Evolutionary conservation across 2,329 filamentous ascomycete species (phyloP), one percentile per base, ranked within the genome.

Genomic region (Monilinia fructicola): DNA sequence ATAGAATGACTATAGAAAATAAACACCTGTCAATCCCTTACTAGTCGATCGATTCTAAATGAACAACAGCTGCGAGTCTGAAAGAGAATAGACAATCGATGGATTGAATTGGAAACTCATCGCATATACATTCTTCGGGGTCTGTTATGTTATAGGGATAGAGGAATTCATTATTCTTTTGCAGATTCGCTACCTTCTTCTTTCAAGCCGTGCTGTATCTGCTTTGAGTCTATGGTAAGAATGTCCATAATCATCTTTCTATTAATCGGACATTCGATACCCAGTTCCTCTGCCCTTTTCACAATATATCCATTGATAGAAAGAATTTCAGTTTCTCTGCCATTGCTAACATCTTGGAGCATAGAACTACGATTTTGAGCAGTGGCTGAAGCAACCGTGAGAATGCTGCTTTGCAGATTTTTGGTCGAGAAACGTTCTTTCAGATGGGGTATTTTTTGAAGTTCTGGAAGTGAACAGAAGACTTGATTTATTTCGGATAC

Each of bases 401-500:
- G 76, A 9, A 89, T 75, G 12, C 65, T 61, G 23, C 70, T 86
- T 81, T 54, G 31, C 23, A 67, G 38, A 23, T 28, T 53, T 28
- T 53, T 53, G 2, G 14, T 26, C n/a, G 60, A 54, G 23, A 67
- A 67, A 4, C 53, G 38, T 23, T 48, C 48, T 53, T 55, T 46
- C 44, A 31, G n/a, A 18, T 23, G 38, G 5, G 31, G 16, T 42
- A 31, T n/a, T 38, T 6, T 26, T 14, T 54, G 14, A 6, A 72
- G 18, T 52, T 70, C 67, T 4, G 71, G 67, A 11, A 73, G 56
- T 12, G 81, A 14, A 83, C 82, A 66, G 84, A 96, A 85, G n/a
- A 96, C 87, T 31, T 83, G 80, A 60, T 87, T 89, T 6, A 91
- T 88, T 74, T 97, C 93, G n/a, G 81, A 79, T 50, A 61, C 10